These are phyloP conservation scores for Ogataea trehalophila DNA, from an alignment of 805 yeast species.

Conservation along the genomic window DNA sequence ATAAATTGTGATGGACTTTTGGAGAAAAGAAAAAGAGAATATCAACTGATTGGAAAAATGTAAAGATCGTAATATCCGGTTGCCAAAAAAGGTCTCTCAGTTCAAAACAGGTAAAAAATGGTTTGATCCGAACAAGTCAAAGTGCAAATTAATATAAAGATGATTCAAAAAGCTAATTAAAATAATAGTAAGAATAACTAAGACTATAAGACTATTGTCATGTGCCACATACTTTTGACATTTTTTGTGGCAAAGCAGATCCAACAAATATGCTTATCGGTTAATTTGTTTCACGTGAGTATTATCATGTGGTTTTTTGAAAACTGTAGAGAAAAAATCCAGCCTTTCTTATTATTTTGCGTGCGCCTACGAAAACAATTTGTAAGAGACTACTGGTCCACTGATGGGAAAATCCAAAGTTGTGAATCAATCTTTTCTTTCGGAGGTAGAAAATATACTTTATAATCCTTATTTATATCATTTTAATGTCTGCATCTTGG, in stretches of 20 bases:
- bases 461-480: neutral
- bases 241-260: too few relatives aligned
- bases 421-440: neutral
- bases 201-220: neutral
- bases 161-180: neutral
- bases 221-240: neutral
- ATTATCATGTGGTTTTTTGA: neutral
- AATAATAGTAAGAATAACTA: neutral
- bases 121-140: too few relatives aligned
- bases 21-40: too few relatives aligned
- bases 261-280: too few relatives aligned
- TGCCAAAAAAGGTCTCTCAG: too few relatives aligned
- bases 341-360: neutral
- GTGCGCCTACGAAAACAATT: neutral
- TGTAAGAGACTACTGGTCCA: neutral
- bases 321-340: neutral
- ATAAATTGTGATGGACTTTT: too few relatives aligned
- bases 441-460: neutral
- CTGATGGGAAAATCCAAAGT: neutral
- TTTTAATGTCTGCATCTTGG: neutral
- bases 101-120: too few relatives aligned
- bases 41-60: too few relatives aligned
- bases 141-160: neutral
- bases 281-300: neutral
- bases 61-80: too few relatives aligned